Percentiles rank a stretch among this genome's conserved stretches.
These are phyloP conservation scores for Globisporangium paroecandrum DNA, from an alignment of 352 stramenopile genomes.

Conservation along the genomic window DNA sequence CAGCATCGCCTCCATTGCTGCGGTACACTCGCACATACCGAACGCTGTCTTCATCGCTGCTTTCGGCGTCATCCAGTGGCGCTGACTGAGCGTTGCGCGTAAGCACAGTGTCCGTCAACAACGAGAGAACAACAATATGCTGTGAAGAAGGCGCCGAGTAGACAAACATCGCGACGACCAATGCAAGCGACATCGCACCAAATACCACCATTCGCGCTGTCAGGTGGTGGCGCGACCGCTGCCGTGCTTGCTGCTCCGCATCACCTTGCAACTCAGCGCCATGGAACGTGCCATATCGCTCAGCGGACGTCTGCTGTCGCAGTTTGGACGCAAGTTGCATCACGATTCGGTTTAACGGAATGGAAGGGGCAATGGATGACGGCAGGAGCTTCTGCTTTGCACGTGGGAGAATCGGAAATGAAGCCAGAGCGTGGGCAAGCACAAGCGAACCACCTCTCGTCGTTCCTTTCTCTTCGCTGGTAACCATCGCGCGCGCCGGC, in stretches of 20 bases:
- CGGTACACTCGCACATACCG: conserved; percentile 15
- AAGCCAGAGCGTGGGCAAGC: neutral
- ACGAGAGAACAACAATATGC: neutral
- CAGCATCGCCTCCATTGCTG: neutral
- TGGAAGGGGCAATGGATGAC: neutral
- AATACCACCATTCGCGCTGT: neutral
- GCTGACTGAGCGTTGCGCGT: neutral
- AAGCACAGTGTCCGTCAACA: neutral
- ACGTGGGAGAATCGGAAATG: conserved; percentile 1
- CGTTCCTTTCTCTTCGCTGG: neutral
- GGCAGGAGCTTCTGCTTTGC: neutral
- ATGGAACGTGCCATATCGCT: conserved; percentile 13
- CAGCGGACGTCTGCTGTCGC: neutral
- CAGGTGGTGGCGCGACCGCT: neutral
- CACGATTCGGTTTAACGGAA: neutral
- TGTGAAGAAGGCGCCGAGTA: neutral
- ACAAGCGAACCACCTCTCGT: neutral
- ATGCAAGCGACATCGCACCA: conserved; percentile 9
- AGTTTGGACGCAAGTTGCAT: neutral
- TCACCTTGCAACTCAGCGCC: neutral
- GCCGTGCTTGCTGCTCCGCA: neutral
- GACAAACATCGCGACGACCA: conserved; percentile 10
- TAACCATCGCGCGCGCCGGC: neutral
- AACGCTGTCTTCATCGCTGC: neutral
- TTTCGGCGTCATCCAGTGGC: neutral